Evolutionary conservation across 1,139 yeast genomes (phyloP).

Genomic region (Kluyveromyces sp.): DNA sequence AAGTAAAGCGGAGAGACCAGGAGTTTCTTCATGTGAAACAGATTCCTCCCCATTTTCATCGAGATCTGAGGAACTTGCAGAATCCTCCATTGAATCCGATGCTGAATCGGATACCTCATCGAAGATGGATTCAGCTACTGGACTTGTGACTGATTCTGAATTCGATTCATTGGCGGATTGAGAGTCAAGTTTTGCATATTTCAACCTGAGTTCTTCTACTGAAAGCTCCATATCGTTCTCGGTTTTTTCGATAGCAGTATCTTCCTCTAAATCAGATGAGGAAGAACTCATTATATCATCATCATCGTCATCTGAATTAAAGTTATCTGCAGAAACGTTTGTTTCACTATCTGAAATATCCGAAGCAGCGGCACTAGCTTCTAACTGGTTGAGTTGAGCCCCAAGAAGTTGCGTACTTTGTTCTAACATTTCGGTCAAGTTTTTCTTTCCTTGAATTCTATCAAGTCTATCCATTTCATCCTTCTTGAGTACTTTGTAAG

Average conservation of each 20-base stretch:
- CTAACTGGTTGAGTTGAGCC: conserved; percentile 52
- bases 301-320: conserved; percentile 9
- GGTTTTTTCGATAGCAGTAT: conserved; percentile 12
- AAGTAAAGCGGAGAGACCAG: conserved; percentile 22
- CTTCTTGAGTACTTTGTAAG: conserved; percentile 46
- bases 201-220: conserved; percentile 56
- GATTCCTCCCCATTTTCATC: conserved; percentile 9
- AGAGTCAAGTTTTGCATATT: conserved; percentile 46
- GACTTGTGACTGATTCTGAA: not conserved
- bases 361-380: conserved; percentile 4
- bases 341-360: conserved; percentile 14
- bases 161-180: conserved; percentile 10
- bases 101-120: conserved; percentile 13
- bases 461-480: conserved; percentile 64
- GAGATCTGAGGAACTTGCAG: conserved; percentile 2
- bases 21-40: conserved; percentile 7
- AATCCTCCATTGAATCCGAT: conserved; percentile 6
- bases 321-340: conserved; percentile 9
- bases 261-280: conserved; percentile 21
- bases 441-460: conserved; percentile 75
- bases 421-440: conserved; percentile 79
- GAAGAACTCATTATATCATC: conserved; percentile 11
- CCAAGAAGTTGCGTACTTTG: conserved; percentile 87
- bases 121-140: conserved; percentile 10
- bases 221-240: conserved; percentile 50